These are phyloP conservation scores for Vanrija sp. DNA, from an alignment of 1,284 basidiomycete species.

Conservation along the genomic window DNA sequence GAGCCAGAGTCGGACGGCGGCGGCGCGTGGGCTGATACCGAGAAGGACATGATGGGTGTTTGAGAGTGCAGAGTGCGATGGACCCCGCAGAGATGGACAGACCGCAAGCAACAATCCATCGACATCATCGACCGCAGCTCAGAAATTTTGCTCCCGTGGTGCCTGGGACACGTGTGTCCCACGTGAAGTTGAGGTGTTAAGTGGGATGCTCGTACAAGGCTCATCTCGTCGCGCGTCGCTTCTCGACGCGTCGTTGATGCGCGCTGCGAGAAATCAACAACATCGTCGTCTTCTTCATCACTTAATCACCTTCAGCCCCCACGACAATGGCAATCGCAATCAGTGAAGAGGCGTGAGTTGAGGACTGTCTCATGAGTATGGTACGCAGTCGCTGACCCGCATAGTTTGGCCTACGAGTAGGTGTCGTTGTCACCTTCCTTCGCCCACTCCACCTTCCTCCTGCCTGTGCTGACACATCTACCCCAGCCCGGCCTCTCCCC, in stretches of 20 bases:
- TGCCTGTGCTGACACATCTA: not conserved
- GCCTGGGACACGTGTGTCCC: too few relatives aligned
- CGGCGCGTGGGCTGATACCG: constrained; percentile 13
- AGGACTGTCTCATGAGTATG: not conserved
- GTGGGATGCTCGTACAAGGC: not conserved
- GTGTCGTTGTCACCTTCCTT: not conserved
- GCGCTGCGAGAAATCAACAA: not conserved
- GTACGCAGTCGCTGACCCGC: not conserved
- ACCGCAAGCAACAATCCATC: not conserved
- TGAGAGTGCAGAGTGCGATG: not conserved
- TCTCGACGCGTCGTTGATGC: not conserved
- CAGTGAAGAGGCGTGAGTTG: not conserved
- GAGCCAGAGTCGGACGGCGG: constrained; percentile 16
- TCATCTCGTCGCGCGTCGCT: not conserved
- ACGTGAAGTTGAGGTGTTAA: not conserved
- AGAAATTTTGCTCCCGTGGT: too few relatives aligned
- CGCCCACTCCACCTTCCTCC: not conserved
- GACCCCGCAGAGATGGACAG: not conserved
- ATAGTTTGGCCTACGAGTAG: constrained; percentile 16
- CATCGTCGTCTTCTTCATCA: not conserved
- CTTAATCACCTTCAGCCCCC: not conserved
- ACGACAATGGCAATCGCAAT: not conserved
- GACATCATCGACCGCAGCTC: too few relatives aligned
- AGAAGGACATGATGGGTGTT: constrained; percentile 11
- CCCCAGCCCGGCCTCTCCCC: constrained; percentile 53